phyloP scores from a whole-genome alignment of 495 filamentous ascomycete genomes.

The Oidiodendron maius region DNA sequence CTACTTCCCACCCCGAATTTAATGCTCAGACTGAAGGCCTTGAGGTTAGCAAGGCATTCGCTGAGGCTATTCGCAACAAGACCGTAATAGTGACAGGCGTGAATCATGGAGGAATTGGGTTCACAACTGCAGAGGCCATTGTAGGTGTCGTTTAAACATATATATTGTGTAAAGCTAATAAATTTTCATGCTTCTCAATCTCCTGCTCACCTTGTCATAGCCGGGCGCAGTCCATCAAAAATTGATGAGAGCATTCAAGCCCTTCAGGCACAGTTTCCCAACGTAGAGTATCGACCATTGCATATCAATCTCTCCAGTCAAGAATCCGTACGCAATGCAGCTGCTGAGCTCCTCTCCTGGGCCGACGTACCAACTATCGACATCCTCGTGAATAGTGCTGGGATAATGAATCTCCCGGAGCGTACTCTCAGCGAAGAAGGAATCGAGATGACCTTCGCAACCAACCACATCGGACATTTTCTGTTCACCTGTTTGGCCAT shows the following conservation, averaged over 20 bases:
- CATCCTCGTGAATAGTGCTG: constrained; percentile 63
- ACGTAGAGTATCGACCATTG: constrained; percentile 32
- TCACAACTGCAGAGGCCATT: too few relatives aligned
- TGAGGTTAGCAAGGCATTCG: too few relatives aligned
- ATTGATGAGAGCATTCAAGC: constrained; percentile 29
- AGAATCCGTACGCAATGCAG: constrained; percentile 35
- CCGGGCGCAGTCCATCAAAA: constrained; percentile 33
- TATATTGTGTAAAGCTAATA: too few relatives aligned
- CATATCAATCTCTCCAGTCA: constrained; percentile 39
- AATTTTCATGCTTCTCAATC: constrained; percentile 39
- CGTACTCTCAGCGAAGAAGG: constrained; percentile 19
- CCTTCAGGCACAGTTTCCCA: constrained; percentile 29
- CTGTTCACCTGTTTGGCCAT: constrained; percentile 50
- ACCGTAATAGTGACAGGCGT: too few relatives aligned
- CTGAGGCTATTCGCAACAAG: too few relatives aligned
- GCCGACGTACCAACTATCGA: constrained; percentile 42
- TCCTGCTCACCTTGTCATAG: constrained; percentile 34
- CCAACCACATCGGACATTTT: constrained; percentile 54
- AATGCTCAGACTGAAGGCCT: too few relatives aligned
- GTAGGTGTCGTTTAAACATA: too few relatives aligned
- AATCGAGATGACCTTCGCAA: constrained; percentile 52
- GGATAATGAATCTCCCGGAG: constrained; percentile 26
- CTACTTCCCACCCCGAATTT: too few relatives aligned
- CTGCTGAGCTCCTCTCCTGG: constrained; percentile 31
- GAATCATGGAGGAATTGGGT: too few relatives aligned